Evolutionary conservation across 192 early-diverging fungal genomes (phyloP), one percentile per base, ranked within the genome.

Genomic region (Pecoramyces ruminantium): DNA sequence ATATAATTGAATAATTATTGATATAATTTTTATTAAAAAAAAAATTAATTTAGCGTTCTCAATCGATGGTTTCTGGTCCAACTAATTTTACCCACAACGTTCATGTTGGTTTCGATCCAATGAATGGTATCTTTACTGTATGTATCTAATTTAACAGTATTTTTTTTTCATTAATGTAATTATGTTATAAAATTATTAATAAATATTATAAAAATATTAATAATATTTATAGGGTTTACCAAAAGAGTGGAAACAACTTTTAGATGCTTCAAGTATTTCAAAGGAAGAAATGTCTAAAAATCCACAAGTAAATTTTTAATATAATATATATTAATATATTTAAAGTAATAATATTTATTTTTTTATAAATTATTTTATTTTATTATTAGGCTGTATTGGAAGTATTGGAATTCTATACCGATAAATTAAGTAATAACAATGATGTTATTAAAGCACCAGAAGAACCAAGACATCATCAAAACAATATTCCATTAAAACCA

Each of bases 271-370:
- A 12, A 93, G 93, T 79, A 96, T 99, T 79, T 96, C 98, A 28
- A 92, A 96, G 83, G 96, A 99, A 83, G 98, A 99, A 90, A 96
- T 96, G 83, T 92, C 95, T 51, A 96, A 95, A 86, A 96, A 99
- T 82, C 98, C 98, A 30, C 97, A 67, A n/a, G 51, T 67, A 67
- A 14, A 13, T n/a, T n/a, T n/a, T n/a, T n/a, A n/a, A n/a, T n/a
- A n/a, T n/a, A n/a, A n/a, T n/a, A n/a, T n/a, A n/a, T n/a, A n/a
- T n/a, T n/a, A n/a, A n/a, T n/a, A n/a, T n/a, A n/a, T n/a, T n/a
- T n/a, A n/a, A n/a, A n/a, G n/a, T n/a, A n/a, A n/a, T n/a, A n/a
- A n/a, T n/a, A n/a, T 14, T 39, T 34, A 6, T 34, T 34, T 34
- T 34, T 34, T 34, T 34, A 6, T 34, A 6, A 6, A 6, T 34